These are phyloP conservation scores for Malbranchea zuffiana DNA, from an alignment of 2,329 filamentous ascomycete species.

Conservation along the genomic window DNA sequence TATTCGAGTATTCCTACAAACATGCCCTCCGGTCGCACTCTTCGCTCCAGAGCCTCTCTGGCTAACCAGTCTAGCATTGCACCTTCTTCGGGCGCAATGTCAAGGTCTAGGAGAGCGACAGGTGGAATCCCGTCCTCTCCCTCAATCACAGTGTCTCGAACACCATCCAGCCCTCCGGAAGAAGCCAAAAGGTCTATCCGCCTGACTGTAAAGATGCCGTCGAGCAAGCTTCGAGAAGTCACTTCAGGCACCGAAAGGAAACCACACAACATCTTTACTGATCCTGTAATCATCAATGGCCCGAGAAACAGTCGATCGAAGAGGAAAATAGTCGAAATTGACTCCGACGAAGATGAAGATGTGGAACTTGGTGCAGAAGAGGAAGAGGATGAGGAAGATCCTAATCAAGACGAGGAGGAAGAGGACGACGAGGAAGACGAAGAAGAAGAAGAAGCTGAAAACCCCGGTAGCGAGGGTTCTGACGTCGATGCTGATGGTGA, in stretches of 20 bases:
- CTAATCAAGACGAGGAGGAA: conserved; percentile 34
- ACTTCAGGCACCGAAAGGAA: conserved; percentile 25
- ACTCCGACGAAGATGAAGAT: conserved; percentile 40
- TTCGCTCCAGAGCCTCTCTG: conserved; percentile 26
- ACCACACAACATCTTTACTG: conserved; percentile 35
- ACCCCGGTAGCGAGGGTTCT: conserved; percentile 21
- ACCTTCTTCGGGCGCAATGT: conserved; percentile 26
- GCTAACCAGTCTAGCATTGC: conserved; percentile 19
- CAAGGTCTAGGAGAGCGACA: conserved; percentile 30
- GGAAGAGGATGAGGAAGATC: conserved; percentile 39
- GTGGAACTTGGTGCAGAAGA: conserved; percentile 37
- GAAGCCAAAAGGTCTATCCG: conserved; percentile 34
- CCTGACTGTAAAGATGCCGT: conserved; percentile 41
- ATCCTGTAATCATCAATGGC: conserved; percentile 36
- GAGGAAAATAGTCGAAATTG: conserved; percentile 35
- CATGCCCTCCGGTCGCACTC: conserved; percentile 32
- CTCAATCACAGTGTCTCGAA: conserved; percentile 30
- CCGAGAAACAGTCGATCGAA: conserved; percentile 37
- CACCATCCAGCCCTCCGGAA: conserved; percentile 25
- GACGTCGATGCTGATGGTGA: conserved; percentile 25
- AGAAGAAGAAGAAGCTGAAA: conserved; percentile 29
- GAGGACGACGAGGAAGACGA: conserved; percentile 38
- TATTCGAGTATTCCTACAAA: neutral
- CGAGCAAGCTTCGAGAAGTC: conserved; percentile 40
- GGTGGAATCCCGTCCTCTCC: conserved; percentile 22